Conservation (phyloP, 192 early-diverging fungal species). For the Entophlyctis luteolus region DNA sequence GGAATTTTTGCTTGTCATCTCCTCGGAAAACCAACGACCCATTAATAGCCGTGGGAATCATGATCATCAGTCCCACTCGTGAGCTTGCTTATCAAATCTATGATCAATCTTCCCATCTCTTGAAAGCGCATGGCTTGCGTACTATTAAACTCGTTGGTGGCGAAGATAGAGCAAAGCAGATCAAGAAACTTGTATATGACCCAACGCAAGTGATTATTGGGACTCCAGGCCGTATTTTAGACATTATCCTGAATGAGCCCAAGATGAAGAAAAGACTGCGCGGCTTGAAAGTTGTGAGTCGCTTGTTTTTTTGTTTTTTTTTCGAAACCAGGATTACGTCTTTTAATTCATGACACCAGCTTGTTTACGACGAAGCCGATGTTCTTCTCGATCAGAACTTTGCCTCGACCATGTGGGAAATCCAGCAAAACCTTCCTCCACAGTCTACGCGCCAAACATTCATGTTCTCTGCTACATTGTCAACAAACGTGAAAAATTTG, state of each 20-base stretch:
- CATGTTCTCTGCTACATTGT: conserved; percentile 85
- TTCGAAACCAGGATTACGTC: neutral
- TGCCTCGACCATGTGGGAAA: conserved; percentile 50
- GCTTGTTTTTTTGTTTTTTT: neutral
- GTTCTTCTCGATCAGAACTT: conserved; percentile 86
- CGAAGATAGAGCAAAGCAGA: conserved; percentile 69
- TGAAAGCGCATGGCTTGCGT: conserved; percentile 51
- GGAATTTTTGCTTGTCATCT: conserved; percentile 67
- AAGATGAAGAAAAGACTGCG: conserved; percentile 7
- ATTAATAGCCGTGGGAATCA: conserved; percentile 49
- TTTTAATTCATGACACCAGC: too few relatives aligned
- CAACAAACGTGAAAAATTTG: conserved; percentile 40
- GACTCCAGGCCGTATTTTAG: conserved; percentile 91
- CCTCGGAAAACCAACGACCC: conserved; percentile 87
- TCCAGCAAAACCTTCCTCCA: conserved; percentile 59
- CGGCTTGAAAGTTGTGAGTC: conserved; percentile 7
- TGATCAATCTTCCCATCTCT: conserved; percentile 68
- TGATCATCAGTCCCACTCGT: conserved; percentile 83
- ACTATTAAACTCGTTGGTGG: conserved; percentile 80
- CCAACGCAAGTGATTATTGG: conserved; percentile 72
- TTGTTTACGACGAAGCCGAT: conserved; percentile 22
- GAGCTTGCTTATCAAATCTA: conserved; percentile 86
- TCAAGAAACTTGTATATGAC: conserved; percentile 30
- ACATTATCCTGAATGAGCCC: conserved; percentile 68
- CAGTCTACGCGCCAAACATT: conserved; percentile 68